phyloP scores from a whole-genome alignment of 257 asterid species.

The Nicotiana undulata region DNA sequence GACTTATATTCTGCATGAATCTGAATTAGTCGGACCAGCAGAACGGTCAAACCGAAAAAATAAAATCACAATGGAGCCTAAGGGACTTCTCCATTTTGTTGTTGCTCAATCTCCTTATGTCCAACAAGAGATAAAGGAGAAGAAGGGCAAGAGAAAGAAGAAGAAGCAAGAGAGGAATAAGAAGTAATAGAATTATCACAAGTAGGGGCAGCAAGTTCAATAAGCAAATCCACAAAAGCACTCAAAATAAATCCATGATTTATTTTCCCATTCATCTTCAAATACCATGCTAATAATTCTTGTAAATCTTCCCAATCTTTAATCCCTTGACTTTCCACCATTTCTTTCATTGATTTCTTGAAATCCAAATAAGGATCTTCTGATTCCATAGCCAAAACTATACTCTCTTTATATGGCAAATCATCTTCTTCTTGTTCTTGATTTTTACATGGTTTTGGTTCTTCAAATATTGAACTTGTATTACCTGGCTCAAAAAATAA shows the following conservation, averaged over 20 bases:
- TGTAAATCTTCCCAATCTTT: conserved; percentile 78
- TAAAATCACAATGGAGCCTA: neutral
- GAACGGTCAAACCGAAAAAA: no score
- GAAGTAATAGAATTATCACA: conserved; percentile 17
- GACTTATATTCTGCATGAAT: neutral
- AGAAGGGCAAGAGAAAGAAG: conserved; percentile 44
- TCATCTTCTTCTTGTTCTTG: neutral
- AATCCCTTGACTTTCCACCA: conserved; percentile 74
- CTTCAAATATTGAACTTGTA: conserved; percentile 35
- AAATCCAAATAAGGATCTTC: conserved; percentile 75
- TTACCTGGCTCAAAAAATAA: conserved; percentile 67
- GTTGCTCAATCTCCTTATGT: conserved; percentile 1
- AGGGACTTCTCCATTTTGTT: neutral
- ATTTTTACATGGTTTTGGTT: neutral
- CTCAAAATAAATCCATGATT: conserved; percentile 67
- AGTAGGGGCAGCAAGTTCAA: conserved; percentile 25
- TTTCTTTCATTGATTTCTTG: conserved; percentile 80
- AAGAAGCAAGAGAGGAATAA: conserved; percentile 46
- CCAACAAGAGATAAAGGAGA: conserved; percentile 20
- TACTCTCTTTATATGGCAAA: conserved; percentile 47
- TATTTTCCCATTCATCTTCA: conserved; percentile 56
- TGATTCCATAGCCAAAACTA: conserved; percentile 67
- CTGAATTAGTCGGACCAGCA: neutral
- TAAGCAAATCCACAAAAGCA: conserved; percentile 73
- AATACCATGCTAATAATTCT: conserved; percentile 72